A percentile compares a stretch with the other conserved stretches of the same genome.
phyloP scores from a whole-genome alignment of 495 filamentous ascomycete genomes.

The Massariosphaeria phaeospora region DNA sequence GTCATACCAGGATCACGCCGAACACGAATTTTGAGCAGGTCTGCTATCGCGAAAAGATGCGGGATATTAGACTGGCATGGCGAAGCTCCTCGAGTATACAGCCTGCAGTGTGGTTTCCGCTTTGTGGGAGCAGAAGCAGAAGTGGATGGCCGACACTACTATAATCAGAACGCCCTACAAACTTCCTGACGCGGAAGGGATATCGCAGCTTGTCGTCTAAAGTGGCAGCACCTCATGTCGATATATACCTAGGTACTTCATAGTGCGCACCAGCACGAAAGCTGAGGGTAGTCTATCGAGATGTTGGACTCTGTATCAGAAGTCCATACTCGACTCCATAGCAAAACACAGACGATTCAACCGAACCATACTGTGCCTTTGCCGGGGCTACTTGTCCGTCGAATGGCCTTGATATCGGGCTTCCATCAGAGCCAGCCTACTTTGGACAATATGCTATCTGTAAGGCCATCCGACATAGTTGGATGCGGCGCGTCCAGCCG shows the following conservation, averaged over 20 bases:
- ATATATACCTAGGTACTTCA: constrained; percentile 61
- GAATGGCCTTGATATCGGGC: constrained; percentile 7
- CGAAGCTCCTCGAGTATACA: constrained; percentile 21
- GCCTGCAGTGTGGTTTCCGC: constrained; percentile 16
- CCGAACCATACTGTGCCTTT: constrained; percentile 33
- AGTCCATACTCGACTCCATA: constrained; percentile 30
- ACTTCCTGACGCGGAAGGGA: constrained; percentile 32
- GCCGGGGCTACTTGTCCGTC: constrained; percentile 19
- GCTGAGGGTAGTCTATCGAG: constrained; percentile 32
- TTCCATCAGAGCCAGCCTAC: not conserved
- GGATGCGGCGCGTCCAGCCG: constrained; percentile 1
- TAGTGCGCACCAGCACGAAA: constrained; percentile 51
- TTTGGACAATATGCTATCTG: too few relatives aligned
- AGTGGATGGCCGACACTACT: constrained; percentile 24
- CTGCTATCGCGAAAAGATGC: not conserved
- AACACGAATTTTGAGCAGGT: too few relatives aligned
- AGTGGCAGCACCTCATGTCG: constrained; percentile 60
- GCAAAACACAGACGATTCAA: constrained; percentile 37
- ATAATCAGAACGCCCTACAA: constrained; percentile 18
- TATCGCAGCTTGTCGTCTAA: constrained; percentile 50
- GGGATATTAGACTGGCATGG: constrained; percentile 1
- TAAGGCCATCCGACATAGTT: not conserved
- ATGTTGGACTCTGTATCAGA: constrained; percentile 6
- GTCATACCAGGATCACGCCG: too few relatives aligned
- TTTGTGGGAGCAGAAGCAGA: constrained; percentile 11